Base-by-base conservation (phyloP, 768 basidiomycete genomes). In the Hericium alpestre region DNA sequence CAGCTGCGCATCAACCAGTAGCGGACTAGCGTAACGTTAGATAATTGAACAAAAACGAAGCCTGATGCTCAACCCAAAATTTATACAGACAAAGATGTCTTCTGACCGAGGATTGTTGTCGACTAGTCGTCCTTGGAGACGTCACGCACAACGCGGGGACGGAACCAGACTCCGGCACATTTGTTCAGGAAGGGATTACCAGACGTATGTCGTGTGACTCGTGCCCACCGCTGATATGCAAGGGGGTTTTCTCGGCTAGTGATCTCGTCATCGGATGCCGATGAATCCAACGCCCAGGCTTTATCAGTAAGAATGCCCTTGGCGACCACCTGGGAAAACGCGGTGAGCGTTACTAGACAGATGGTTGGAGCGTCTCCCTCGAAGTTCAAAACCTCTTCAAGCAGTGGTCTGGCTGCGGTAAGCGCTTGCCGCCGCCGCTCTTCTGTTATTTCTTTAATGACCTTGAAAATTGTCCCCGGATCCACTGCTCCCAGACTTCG, bases 221-320 rank as follows among this genome's bases (percentile, higher is more conserved):
- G 43, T 22, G 46, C 59, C 13, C 38, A 86, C 90, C 94, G 79
- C 63, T 97, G 94, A 66, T 87, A 98, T 2, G 93, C 94, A 53
- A 84, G 78, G 59, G 90, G 91, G 64, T 96, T 96, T 70, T 95
- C 93, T 51, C 93, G 78, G 58, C 79, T 74, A 32, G 92, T 93
- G 48, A 93, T 90, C 70, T 96, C 93, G 63, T 97, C 94, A 67
- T 97, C 95, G 7, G 95, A 85, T 16, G 93, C 94, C n/a, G 91
- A 93, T 0, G 89, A 92, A 66, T 97, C 94, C 69, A 94, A 94
- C 5, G 93, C 94, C 94, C 94, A 97, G 0, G 91, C 91, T 67
- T 91, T 90, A 38, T 87, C 84, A 1, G 83, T 72, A 76, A 98
- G 84, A 11, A 90, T 85, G 63, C 75, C 75, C 69, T 80, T 87